phyloP scores from a whole-genome alignment of 768 basidiomycete genomes.

The Leccinum pellstonianum region DNA sequence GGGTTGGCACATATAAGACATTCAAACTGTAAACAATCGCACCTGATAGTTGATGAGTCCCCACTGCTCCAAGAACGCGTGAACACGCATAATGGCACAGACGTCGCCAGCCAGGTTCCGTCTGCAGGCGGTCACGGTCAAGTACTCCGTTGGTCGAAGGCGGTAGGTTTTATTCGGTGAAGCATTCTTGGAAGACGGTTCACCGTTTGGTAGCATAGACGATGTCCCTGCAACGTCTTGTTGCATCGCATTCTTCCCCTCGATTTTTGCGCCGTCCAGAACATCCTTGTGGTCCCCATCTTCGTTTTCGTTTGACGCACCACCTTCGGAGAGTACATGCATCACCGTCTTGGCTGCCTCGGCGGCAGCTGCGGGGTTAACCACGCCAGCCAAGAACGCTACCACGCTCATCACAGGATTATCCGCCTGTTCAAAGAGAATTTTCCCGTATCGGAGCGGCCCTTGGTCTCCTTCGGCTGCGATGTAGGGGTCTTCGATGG shows the following conservation, averaged over 20 bases:
- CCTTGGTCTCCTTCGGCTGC: slow-evolving; percentile 76
- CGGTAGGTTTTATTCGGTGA: slow-evolving; percentile 60
- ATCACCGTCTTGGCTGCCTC: slow-evolving; percentile 92
- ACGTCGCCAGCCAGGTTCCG: slow-evolving; percentile 97
- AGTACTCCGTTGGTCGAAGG: slow-evolving; percentile 88
- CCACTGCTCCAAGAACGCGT: slow-evolving; percentile 99
- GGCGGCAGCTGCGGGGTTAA: slow-evolving; percentile 85
- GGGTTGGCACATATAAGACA: slow-evolving; percentile 6
- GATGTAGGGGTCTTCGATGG: slow-evolving; percentile 94
- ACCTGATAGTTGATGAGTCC: slow-evolving; percentile 99
- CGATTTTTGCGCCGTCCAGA: slow-evolving; percentile 38
- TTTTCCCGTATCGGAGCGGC: slow-evolving; percentile 66
- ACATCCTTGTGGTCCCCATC: slow-evolving; percentile 34
- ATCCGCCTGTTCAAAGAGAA: slow-evolving; percentile 93
- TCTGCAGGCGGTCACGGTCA: slow-evolving; percentile 96
- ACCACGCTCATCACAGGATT: slow-evolving; percentile 99
- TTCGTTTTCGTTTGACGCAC: slow-evolving; percentile 40
- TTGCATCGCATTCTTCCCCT: slow-evolving; percentile 40
- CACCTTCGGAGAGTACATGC: slow-evolving; percentile 71
- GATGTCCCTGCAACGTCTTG: slow-evolving; percentile 27
- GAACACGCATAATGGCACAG: slow-evolving; percentile 97
- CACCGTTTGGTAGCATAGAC: slow-evolving; percentile 8
- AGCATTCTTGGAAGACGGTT: slow-evolving; percentile 17
- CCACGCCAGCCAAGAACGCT: slow-evolving; percentile 92
- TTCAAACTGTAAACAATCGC: slow-evolving; percentile 18